Percentiles rank a stretch among this genome's conserved stretches.
phyloP scores from a whole-genome alignment of 2,329 filamentous ascomycete species.

The Ciborinia camelliae region DNA sequence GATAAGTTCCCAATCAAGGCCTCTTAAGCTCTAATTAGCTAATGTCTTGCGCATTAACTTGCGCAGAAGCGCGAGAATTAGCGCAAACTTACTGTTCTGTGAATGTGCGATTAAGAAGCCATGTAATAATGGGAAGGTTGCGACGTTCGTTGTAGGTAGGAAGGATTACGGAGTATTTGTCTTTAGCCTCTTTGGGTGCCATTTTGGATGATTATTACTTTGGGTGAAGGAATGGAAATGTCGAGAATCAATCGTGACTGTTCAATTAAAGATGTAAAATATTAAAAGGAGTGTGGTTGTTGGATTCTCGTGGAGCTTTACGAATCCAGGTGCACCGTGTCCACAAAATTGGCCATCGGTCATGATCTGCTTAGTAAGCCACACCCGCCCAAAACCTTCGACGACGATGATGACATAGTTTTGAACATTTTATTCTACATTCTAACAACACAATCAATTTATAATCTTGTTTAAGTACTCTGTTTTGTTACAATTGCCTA shows the following conservation, averaged over 20 bases:
- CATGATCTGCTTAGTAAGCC: slow-evolving; percentile 7
- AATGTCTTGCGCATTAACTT: neutral
- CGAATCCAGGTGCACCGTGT: slow-evolving; percentile 11
- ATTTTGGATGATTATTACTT: slow-evolving; percentile 10
- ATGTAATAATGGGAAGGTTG: slow-evolving; percentile 94
- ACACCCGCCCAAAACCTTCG: neutral
- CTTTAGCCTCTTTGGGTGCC: slow-evolving; percentile 40
- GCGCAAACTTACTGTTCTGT: slow-evolving; percentile 66
- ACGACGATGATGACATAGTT: neutral
- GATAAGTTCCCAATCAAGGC: slow-evolving; percentile 94
- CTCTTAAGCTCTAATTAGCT: slow-evolving; percentile 49
- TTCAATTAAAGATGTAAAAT: slow-evolving; percentile 7
- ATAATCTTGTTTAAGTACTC: neutral
- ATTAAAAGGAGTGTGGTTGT: slow-evolving; percentile 15
- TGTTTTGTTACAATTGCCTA: neutral
- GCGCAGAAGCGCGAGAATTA: neutral
- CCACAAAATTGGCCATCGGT: slow-evolving; percentile 10
- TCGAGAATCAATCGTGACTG: slow-evolving; percentile 7
- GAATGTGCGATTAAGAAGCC: slow-evolving; percentile 90
- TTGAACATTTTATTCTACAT: neutral
- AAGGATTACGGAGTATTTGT: slow-evolving; percentile 96
- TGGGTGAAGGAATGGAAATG: slow-evolving; percentile 3
- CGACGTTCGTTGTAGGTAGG: slow-evolving; percentile 98
- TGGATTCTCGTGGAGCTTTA: slow-evolving; percentile 7
- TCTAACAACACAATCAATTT: neutral